Evolutionary conservation across 2,329 filamentous ascomycete genomes (phyloP), one percentile per base, ranked within the genome.

Genomic region (Trichoderma hamatum): DNA sequence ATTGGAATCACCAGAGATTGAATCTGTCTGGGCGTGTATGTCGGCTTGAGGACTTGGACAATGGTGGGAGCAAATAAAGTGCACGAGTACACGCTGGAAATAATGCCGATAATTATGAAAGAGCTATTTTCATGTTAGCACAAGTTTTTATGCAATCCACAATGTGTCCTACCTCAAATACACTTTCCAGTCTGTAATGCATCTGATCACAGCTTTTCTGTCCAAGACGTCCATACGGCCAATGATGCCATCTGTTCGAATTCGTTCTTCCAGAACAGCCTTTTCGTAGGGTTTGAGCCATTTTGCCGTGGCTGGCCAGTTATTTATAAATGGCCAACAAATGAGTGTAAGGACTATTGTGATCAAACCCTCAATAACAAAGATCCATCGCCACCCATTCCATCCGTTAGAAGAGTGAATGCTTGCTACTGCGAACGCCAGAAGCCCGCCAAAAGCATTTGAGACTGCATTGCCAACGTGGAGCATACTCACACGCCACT

Each of bases 371-470:
- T 68, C 66, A 46, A 68, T 63, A n/a, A 68, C 19, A 10, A 68
- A 68, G n/a, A 68, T 68, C 72, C 72, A 76, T 67, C 71, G 71
- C 74, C 73, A 76, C 6, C 74, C 73, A 21, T 59, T 56, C 55
- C 72, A 75, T 56, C 68, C 70, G 49, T 71, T 71, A 7, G 72
- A 66, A 7, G 70, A 69, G 21, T 74, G 66, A 26, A 75, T 75
- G 19, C 73, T 67, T 4, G 74, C 73, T 21, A 75, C 73, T 3
- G 72, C 74, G 36, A 71, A 75, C 1, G 74, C 74, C 6, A 75
- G 61, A 24, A 76, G 73, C 24, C 74, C 75, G 0, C 70, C 72
- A 5, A 72, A 70, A 5, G 74, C 73, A 30, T 71, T 76, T 4
- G 73, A 72, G 36, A 72, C 66, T 3, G 73, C 72, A 43, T 75